Percentiles rank a stretch among this genome's conserved stretches.
These are phyloP conservation scores for Corynespora cassiicola DNA, from an alignment of 2,329 filamentous ascomycete genomes.

Conservation along the genomic window DNA sequence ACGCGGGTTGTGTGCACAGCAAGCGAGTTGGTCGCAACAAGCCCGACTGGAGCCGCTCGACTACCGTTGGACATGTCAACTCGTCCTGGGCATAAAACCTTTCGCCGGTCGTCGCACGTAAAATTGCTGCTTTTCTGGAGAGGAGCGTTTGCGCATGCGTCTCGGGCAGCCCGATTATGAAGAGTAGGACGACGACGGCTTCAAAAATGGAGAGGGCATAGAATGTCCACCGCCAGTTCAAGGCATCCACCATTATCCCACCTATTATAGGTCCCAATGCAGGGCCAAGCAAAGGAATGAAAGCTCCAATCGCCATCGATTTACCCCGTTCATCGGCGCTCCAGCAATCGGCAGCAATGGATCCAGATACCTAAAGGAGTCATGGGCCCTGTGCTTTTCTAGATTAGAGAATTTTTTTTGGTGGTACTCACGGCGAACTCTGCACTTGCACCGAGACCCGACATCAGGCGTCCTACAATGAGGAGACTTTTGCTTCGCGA, in stretches of 20 bases:
- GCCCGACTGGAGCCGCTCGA: conserved; percentile 17
- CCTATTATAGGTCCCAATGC: conserved; percentile 32
- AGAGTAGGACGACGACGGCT: conserved; percentile 19
- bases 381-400: too few species aligned
- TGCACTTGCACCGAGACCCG: conserved; percentile 24
- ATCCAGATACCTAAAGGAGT: conserved; percentile 17
- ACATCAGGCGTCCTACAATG: conserved; percentile 20
- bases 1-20: conserved; percentile 59
- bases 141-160: conserved; percentile 55
- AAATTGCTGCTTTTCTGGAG: conserved; percentile 45
- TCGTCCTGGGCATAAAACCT: conserved; percentile 27
- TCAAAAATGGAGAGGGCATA: conserved; percentile 27
- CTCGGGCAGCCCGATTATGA: conserved; percentile 48
- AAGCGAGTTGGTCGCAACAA: conserved; percentile 61
- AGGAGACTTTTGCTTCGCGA: conserved; percentile 12
- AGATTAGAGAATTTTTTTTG: not conserved
- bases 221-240: conserved; percentile 33
- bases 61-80: conserved; percentile 6
- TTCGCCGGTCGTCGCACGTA: conserved; percentile 50
- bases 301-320: conserved; percentile 17
- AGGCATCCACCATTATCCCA: conserved; percentile 20
- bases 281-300: conserved; percentile 25
- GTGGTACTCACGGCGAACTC: conserved; percentile 23
- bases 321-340: conserved; percentile 22
- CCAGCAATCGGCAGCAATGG: conserved; percentile 21